Conservation (phyloP, 768 basidiomycete genomes). For the Pleurotus pulmonarius region DNA sequence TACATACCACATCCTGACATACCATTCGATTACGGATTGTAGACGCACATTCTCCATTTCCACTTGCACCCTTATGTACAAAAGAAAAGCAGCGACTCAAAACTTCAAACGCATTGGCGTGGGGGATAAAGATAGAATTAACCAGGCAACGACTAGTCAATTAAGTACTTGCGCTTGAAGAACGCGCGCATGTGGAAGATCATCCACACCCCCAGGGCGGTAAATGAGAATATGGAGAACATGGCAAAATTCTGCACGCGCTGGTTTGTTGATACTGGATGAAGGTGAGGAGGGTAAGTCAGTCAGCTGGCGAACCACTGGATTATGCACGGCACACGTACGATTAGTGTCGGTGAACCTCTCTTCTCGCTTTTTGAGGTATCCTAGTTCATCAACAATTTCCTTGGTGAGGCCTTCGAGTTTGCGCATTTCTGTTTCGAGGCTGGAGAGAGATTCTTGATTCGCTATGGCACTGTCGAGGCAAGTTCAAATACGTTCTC, state of each 20-base stretch:
- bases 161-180: constrained; percentile 95
- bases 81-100: too few species aligned
- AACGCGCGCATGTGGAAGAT: constrained; percentile 90
- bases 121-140: background rate
- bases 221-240: constrained; percentile 77
- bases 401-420: constrained; percentile 94
- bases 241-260: constrained; percentile 93
- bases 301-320: background rate
- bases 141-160: constrained; percentile 46
- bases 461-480: constrained; percentile 88
- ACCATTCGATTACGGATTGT: constrained; percentile 26
- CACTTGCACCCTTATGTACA: constrained; percentile 20
- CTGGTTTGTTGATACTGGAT: constrained; percentile 80
- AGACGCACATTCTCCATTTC: constrained; percentile 50
- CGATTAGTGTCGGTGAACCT: constrained; percentile 86
- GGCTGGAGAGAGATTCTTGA: constrained; percentile 91
- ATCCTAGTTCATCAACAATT: constrained; percentile 89
- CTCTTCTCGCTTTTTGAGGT: constrained; percentile 87
- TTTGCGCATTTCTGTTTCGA: constrained; percentile 98
- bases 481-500: background rate
- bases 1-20: too few species aligned
- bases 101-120: too few species aligned
- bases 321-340: constrained; percentile 35
- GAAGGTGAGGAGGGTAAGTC: background rate
- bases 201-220: constrained; percentile 89